Conservation (phyloP, 1,284 basidiomycete species). For the Ustilago loliicola region DNA sequence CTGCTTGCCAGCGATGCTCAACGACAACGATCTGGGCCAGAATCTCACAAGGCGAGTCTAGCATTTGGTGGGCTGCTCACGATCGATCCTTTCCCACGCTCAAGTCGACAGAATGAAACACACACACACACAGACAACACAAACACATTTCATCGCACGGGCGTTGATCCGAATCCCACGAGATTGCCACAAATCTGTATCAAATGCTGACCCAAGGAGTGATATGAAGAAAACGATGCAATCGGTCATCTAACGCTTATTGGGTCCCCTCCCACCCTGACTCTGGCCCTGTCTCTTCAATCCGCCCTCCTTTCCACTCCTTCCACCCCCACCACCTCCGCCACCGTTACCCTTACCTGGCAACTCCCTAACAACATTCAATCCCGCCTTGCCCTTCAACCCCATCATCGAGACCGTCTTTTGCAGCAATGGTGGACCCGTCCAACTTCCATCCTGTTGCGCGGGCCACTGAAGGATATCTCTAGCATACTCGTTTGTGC, state of each 20-base stretch:
- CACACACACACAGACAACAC: not conserved
- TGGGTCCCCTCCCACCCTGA: slow-evolving; percentile 28
- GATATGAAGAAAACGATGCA: no score
- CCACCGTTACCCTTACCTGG: slow-evolving; percentile 33
- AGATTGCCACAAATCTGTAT: no score
- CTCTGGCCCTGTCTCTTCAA: slow-evolving; percentile 32
- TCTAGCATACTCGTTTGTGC: slow-evolving; percentile 73
- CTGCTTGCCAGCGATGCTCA: no score
- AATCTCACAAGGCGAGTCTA: not conserved
- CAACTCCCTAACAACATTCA: slow-evolving; percentile 70
- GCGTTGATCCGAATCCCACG: not conserved
- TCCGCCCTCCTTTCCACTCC: slow-evolving; percentile 4
- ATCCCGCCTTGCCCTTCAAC: slow-evolving; percentile 74
- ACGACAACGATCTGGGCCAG: not conserved
- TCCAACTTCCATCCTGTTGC: slow-evolving; percentile 61
- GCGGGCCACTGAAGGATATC: slow-evolving; percentile 44
- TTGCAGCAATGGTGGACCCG: slow-evolving; percentile 72
- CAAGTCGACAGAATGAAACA: not conserved
- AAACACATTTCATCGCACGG: not conserved
- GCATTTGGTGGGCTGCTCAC: no score
- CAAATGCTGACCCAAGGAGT: not conserved
- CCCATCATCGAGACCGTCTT: slow-evolving; percentile 77
- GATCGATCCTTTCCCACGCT: not conserved
- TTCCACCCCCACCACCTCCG: slow-evolving; percentile 18
- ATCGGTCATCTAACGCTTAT: slow-evolving; percentile 30